Percentiles rank a stretch among this genome's conserved stretches.
These are phyloP conservation scores for Pythium aristosporum DNA, from an alignment of 352 stramenopile genomes.

Conservation along the genomic window DNA sequence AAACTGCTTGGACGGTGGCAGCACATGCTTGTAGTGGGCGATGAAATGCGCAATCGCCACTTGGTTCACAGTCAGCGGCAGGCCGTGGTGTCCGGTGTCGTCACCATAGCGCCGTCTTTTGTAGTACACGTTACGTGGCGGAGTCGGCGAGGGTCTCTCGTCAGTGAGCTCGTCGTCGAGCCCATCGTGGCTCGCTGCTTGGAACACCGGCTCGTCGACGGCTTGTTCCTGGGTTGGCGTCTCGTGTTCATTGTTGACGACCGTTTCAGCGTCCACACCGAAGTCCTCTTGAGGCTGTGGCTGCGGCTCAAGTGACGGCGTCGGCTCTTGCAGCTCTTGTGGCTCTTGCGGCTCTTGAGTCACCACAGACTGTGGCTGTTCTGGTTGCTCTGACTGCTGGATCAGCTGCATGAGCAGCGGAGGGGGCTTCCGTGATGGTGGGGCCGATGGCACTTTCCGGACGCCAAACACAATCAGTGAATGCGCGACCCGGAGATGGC, in stretches of 20 bases:
- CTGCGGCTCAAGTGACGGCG: background rate
- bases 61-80: constrained; percentile 36
- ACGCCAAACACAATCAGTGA: constrained; percentile 21
- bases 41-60: constrained; percentile 44
- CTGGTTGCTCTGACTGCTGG: too few relatives aligned
- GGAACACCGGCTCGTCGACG: too few relatives aligned
- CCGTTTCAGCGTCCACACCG: background rate
- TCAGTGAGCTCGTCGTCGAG: background rate
- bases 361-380: too few relatives aligned
- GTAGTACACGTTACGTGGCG: background rate
- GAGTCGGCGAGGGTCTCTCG: background rate
- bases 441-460: background rate
- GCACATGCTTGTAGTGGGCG: constrained; percentile 34
- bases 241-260: background rate
- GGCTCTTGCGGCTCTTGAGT: too few relatives aligned
- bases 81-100: background rate
- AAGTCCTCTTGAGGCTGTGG: background rate
- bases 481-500: constrained; percentile 47
- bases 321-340: too few relatives aligned
- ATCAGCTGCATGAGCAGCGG: too few relatives aligned
- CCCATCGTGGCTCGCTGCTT: background rate
- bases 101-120: constrained; percentile 16
- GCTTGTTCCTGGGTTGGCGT: background rate
- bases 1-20: constrained; percentile 30
- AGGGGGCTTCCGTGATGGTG: background rate